Percentiles rank a stretch among this genome's conserved stretches.
Conservation (phyloP, 2,329 filamentous ascomycete genomes). For the Cryphonectria parasitica region DNA sequence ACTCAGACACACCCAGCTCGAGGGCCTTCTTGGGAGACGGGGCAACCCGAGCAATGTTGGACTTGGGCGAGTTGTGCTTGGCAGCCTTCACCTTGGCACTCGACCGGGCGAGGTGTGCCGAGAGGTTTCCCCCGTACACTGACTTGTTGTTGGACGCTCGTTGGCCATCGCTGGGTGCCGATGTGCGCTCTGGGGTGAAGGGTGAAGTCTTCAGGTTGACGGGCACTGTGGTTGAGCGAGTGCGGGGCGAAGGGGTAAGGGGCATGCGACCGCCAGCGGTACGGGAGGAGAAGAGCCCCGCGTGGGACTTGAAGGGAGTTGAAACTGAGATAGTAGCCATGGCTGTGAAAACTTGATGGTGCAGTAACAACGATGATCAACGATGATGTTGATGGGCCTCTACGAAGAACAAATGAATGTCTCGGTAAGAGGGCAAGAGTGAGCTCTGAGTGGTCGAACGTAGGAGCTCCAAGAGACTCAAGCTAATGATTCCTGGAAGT, state of each 20-base stretch:
- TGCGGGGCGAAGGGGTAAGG: conserved; percentile 85
- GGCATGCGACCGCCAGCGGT: conserved; percentile 95
- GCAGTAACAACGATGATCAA: conserved; percentile 40
- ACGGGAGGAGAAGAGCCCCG: conserved; percentile 87
- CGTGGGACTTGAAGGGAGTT: conserved; percentile 93
- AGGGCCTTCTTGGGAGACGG: conserved; percentile 80
- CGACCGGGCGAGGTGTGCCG: conserved; percentile 76
- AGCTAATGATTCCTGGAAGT: conserved; percentile 60
- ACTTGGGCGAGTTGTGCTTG: conserved; percentile 90
- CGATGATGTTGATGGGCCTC: conserved; percentile 38
- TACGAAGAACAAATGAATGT: conserved; percentile 55
- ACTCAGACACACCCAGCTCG: conserved; percentile 91
- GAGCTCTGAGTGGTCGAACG: conserved; percentile 48
- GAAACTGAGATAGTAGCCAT: conserved; percentile 85
- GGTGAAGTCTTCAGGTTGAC: conserved; percentile 69
- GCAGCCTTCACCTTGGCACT: conserved; percentile 70
- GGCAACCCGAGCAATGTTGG: conserved; percentile 80
- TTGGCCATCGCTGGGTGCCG: conserved; percentile 52
- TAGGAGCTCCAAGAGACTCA: conserved; percentile 61
- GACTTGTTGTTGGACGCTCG: conserved; percentile 66
- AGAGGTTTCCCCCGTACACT: conserved; percentile 78
- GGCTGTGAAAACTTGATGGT: conserved; percentile 38
- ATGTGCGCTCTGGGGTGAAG: conserved; percentile 71
- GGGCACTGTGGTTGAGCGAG: conserved; percentile 56
- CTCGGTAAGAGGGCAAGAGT: conserved; percentile 43